phyloP scores from a whole-genome alignment of 371 early-diverging fungal genomes.

The Circinella minor region DNA sequence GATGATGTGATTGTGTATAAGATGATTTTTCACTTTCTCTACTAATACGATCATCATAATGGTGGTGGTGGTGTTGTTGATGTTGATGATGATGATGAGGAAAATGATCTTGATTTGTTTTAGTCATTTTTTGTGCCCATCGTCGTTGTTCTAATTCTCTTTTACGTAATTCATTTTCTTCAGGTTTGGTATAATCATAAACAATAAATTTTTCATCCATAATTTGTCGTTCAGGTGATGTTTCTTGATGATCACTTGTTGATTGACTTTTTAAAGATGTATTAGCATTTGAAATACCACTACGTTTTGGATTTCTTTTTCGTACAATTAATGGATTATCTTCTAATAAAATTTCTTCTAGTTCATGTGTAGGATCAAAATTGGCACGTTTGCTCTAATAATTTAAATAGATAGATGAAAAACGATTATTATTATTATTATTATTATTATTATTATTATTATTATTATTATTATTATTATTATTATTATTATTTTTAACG shows the following conservation, averaged over 20 bases:
- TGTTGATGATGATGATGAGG: background rate
- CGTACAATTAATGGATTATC: constrained; percentile 84
- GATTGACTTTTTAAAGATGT: constrained; percentile 32
- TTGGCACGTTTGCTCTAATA: constrained; percentile 67
- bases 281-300: constrained; percentile 21
- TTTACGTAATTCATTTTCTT: constrained; percentile 32
- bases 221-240: constrained; percentile 49
- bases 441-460: too few relatives aligned
- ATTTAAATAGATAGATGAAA: too few relatives aligned
- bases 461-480: too few relatives aligned
- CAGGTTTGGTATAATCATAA: constrained; percentile 67
- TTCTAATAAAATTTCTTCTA: constrained; percentile 93
- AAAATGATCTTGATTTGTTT: constrained; percentile 26
- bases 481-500: background rate
- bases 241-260: constrained; percentile 18
- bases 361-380: constrained; percentile 95
- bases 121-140: constrained; percentile 50
- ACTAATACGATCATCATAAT: background rate
- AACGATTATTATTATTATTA: too few relatives aligned
- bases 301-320: constrained; percentile 29
- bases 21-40: background rate
- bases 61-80: background rate
- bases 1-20: background rate
- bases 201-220: constrained; percentile 70
- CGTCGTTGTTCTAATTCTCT: constrained; percentile 31